Evolutionary conservation across 1,284 basidiomycete species (phyloP), one percentile per base, ranked within the genome.

Genomic region (Coniferiporia weirii): DNA sequence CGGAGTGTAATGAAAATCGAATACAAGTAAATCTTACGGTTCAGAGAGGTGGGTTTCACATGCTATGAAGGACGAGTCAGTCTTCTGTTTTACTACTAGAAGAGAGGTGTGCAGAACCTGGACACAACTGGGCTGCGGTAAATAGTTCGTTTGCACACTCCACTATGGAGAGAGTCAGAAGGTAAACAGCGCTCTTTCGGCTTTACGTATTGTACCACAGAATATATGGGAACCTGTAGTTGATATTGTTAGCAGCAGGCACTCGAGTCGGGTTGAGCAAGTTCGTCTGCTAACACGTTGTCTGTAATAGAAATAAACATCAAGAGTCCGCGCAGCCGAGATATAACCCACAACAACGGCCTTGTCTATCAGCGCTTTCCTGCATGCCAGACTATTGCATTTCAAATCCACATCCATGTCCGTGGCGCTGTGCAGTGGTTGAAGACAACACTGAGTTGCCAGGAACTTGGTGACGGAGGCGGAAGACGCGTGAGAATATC

Each of bases 121-220:
- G 89, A 69, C 91, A 93, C 36, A 90, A 75, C 52, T 87, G 81
- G 13, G 89, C 81, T 1, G 80, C 75, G 61, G 83, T 87, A 72
- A 93, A 93, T 17, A 91, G 72, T 65, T 90, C 85, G 67, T 91
- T 91, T 20, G 91, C 91, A 68, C 91, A 93, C 19, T 89, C 87
- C 61, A 92, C 88, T 59, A 46, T 34, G n/a, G n/a, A 54, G 12
- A 12, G 43, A 15, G n/a, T 32, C 52, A 19, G 52, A 22, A 6
- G 8, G 32, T 27, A 10, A 45, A 6, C 34, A 15, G 43, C 17
- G 34, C 13, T 19, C 1, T 27, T 34, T 55, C 43, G 5, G 46
- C 20, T 13, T 20, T 49, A 36, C 52, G 8, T 38, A 36, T 69
- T 80, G 65, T 71, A 88, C 89, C 77, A 69, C 89, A 91, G 70